Percentiles rank a stretch among this genome's conserved stretches.
These are phyloP conservation scores for Pseudisothecium myosuroides DNA, from an alignment of 225 moss, liverwort and hornwort species.

Conservation along the genomic window DNA sequence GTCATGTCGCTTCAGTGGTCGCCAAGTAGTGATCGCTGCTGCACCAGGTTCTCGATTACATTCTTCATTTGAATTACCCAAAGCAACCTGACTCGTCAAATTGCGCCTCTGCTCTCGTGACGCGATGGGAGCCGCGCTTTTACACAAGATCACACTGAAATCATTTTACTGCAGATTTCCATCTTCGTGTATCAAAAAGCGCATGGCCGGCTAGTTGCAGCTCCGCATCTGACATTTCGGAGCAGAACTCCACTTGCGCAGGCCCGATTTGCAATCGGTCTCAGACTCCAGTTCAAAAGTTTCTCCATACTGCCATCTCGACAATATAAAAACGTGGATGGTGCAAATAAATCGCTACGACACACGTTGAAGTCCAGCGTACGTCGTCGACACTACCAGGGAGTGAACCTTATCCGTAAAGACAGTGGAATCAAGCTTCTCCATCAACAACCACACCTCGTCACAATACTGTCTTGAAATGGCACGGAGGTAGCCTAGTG, in stretches of 20 bases:
- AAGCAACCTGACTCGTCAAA: background rate
- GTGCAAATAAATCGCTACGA: slow-evolving; percentile 10
- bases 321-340: background rate
- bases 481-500: slow-evolving; percentile 65
- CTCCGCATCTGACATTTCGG: background rate
- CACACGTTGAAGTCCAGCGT: slow-evolving; percentile 63
- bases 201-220: background rate
- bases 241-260: background rate
- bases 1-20: background rate
- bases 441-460: slow-evolving; percentile 86
- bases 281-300: background rate
- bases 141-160: background rate
- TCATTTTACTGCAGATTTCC: background rate
- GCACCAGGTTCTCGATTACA: background rate
- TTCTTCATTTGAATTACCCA: background rate
- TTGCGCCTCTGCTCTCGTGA: background rate
- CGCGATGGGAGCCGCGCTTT: background rate
- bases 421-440: slow-evolving; percentile 63
- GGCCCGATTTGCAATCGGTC: background rate
- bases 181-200: background rate
- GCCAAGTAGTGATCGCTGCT: background rate
- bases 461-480: slow-evolving; percentile 80
- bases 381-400: slow-evolving; percentile 51
- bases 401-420: slow-evolving; percentile 57
- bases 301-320: background rate